Evolutionary conservation across 345 rosid species (phyloP).

Genomic region (Hypericum perforatum): DNA sequence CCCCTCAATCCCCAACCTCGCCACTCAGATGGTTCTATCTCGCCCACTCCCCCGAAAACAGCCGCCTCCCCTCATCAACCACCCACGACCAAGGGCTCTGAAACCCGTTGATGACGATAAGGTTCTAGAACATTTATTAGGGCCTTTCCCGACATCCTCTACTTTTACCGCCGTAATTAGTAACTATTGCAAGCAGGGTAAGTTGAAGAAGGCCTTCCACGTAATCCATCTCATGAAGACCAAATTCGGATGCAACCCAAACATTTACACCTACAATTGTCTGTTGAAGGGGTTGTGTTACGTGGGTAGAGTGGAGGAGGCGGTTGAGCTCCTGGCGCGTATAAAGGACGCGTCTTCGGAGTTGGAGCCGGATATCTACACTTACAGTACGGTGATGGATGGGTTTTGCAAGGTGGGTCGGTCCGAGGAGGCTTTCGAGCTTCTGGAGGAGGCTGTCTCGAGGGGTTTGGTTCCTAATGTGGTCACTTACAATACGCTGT

Average conservation of each 20-base stretch:
- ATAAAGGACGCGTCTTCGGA: conserved; percentile 21
- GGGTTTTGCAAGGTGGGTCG: conserved; percentile 73
- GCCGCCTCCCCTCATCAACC: too few species aligned
- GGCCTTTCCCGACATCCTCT: conserved; percentile 24
- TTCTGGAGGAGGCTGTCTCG: conserved; percentile 42
- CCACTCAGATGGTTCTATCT: too few species aligned
- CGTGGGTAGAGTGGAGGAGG: conserved; percentile 62
- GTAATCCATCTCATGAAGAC: conserved; percentile 32
- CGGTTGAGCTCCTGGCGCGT: conserved; percentile 30
- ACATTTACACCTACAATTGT: conserved; percentile 45
- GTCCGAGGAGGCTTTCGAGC: conserved; percentile 50
- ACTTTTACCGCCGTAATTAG: conserved; percentile 31
- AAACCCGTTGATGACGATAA: conserved; percentile 19
- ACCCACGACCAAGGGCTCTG: too few species aligned
- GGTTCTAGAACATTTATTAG: conserved; percentile 30
- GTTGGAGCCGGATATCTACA: conserved; percentile 38
- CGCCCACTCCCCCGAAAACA: too few species aligned
- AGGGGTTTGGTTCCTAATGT: conserved; percentile 37
- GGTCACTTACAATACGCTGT: conserved; percentile 45
- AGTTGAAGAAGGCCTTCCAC: conserved; percentile 35
- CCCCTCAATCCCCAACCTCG: too few species aligned
- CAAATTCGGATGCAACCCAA: conserved; percentile 27
- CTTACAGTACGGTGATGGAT: conserved; percentile 52
- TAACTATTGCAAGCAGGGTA: conserved; percentile 39
- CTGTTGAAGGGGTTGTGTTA: conserved; percentile 58